These are phyloP conservation scores for Candida neerlandica DNA, from an alignment of 1,139 yeast genomes.

Conservation along the genomic window DNA sequence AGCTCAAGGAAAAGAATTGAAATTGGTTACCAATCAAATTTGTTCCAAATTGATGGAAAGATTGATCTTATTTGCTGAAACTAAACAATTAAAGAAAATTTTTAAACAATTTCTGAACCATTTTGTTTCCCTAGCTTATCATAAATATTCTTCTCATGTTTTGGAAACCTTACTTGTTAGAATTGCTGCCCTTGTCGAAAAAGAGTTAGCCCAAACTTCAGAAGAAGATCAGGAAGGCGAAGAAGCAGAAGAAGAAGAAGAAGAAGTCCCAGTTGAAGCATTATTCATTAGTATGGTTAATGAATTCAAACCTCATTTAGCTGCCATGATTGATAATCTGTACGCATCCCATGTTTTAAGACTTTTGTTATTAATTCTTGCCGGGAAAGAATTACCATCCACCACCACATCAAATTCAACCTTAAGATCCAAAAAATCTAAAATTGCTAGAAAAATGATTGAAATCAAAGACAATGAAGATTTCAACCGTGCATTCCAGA, in stretches of 20 bases:
- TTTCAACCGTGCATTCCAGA: conserved; percentile 66
- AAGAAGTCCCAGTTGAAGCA: conserved; percentile 54
- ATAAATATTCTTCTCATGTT: conserved; percentile 93
- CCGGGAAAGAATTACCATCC: conserved; percentile 83
- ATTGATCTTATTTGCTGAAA: conserved; percentile 66
- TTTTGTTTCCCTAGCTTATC: conserved; percentile 75
- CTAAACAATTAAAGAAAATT: conserved; percentile 63
- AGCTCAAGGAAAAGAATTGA: conserved; percentile 85
- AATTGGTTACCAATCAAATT: conserved; percentile 89
- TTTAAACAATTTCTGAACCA: conserved; percentile 72
- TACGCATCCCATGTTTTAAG: conserved; percentile 90
- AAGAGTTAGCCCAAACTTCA: conserved; percentile 51
- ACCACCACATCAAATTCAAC: conserved; percentile 72
- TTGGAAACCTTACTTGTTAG: conserved; percentile 82
- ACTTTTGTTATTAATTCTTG: conserved; percentile 64
- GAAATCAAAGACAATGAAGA: conserved; percentile 79
- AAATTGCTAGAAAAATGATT: conserved; percentile 90
- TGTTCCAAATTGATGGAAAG: conserved; percentile 93
- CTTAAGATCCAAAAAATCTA: conserved; percentile 81
- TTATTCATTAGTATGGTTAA: conserved; percentile 64
- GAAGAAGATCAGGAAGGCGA: conserved; percentile 30
- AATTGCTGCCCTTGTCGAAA: conserved; percentile 75
- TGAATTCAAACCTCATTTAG: conserved; percentile 65
- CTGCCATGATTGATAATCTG: conserved; percentile 66
- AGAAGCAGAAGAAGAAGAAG: conserved; percentile 34